Percentiles rank a stretch among this genome's conserved stretches.
These are phyloP conservation scores for Fusarium sp. DNA, from an alignment of 2,329 filamentous ascomycete genomes.

Conservation along the genomic window DNA sequence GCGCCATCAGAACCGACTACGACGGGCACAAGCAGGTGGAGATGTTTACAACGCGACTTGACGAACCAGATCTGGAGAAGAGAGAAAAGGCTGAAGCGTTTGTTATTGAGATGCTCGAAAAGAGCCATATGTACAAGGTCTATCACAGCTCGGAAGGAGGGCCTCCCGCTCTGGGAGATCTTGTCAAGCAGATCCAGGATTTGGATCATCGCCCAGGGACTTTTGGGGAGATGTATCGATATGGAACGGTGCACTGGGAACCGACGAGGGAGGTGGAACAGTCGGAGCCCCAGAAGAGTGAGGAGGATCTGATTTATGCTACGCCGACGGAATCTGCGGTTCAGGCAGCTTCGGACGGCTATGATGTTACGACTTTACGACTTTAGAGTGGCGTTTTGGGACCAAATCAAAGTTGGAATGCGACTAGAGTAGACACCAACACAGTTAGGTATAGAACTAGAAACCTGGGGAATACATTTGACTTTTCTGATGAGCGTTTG, in stretches of 20 bases:
- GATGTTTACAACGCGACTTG: constrained; percentile 47
- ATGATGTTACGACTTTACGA: not conserved
- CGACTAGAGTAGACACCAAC: no score
- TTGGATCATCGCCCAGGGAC: constrained; percentile 48
- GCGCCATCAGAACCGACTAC: constrained; percentile 45
- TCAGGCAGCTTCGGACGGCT: not conserved
- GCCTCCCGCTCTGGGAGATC: constrained; percentile 47
- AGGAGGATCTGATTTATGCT: constrained; percentile 34
- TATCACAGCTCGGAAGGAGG: constrained; percentile 51
- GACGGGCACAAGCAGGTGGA: constrained; percentile 47
- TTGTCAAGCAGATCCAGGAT: constrained; percentile 46
- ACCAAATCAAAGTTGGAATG: no score
- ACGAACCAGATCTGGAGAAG: constrained; percentile 47
- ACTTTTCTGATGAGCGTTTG: not conserved
- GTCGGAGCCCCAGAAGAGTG: constrained; percentile 35
- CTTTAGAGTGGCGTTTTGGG: not conserved
- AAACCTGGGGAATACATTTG: not conserved
- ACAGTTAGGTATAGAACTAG: not conserved
- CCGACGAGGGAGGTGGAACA: constrained; percentile 43
- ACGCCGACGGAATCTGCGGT: constrained; percentile 18
- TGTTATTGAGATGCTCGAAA: constrained; percentile 48
- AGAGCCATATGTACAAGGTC: constrained; percentile 52
- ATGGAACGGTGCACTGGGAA: constrained; percentile 51
- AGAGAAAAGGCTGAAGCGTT: constrained; percentile 46
- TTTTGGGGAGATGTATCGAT: constrained; percentile 50